These are phyloP conservation scores for Sungouiozyma intestinalis DNA, from an alignment of 805 yeast species.

Conservation along the genomic window DNA sequence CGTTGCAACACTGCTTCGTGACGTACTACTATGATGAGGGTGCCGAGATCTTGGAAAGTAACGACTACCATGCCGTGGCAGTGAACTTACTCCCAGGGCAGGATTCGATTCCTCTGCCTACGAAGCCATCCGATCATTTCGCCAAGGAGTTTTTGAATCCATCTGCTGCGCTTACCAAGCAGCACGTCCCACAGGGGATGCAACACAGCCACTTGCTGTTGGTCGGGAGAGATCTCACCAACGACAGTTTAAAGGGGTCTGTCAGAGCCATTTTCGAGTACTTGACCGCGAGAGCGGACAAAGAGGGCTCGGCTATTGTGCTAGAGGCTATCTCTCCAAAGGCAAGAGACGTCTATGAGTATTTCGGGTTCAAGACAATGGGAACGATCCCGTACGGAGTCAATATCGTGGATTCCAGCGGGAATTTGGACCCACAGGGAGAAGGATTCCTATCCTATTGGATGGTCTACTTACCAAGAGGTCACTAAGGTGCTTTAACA, in stretches of 20 bases:
- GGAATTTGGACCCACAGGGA: conserved; percentile 22
- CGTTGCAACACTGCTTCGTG: conserved; percentile 18
- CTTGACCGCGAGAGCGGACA: conserved; percentile 24
- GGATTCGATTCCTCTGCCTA: conserved; percentile 19
- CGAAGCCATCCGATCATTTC: conserved; percentile 18
- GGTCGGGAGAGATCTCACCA: conserved; percentile 26
- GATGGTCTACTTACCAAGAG: conserved; percentile 20
- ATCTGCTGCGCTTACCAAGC: conserved; percentile 11
- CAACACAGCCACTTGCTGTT: conserved; percentile 26
- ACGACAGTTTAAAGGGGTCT: conserved; percentile 22
- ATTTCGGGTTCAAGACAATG: conserved; percentile 26
- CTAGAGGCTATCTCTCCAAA: conserved; percentile 27
- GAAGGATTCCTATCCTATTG: conserved; percentile 24
- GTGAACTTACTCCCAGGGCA: conserved; percentile 21
- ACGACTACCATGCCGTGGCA: conserved; percentile 28
- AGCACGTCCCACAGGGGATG: conserved; percentile 20
- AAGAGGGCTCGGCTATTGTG: conserved; percentile 23
- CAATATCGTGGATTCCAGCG: conserved; percentile 24
- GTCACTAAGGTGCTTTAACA: no score
- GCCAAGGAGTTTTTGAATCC: conserved; percentile 23
- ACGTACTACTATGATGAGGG: conserved; percentile 22
- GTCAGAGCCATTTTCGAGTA: conserved; percentile 24
- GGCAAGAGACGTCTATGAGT: conserved; percentile 27
- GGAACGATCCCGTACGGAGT: conserved; percentile 22
- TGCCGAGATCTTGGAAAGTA: conserved; percentile 26